Evolutionary conservation across 2,329 filamentous ascomycete species (phyloP).

Genomic region (Penicillium paneum): DNA sequence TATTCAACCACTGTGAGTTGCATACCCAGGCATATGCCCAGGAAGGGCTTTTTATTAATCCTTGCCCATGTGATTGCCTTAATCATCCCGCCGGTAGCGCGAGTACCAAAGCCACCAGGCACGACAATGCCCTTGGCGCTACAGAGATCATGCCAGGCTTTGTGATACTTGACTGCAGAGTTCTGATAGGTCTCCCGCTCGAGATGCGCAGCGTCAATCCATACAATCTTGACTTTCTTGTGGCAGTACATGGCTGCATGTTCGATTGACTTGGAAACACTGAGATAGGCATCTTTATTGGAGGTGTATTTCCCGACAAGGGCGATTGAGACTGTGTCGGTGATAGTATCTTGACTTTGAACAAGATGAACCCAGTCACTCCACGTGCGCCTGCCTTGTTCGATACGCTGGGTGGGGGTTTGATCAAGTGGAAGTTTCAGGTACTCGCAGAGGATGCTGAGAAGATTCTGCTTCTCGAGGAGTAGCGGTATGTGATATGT

Average conservation of each 20-base stretch:
- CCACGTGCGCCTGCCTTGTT: slow-evolving; percentile 70
- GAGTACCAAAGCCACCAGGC: slow-evolving; percentile 73
- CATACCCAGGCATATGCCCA: slow-evolving; percentile 90
- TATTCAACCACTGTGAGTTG: slow-evolving; percentile 90
- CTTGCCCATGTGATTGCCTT: slow-evolving; percentile 81
- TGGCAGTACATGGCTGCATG: slow-evolving; percentile 85
- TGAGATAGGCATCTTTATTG: slow-evolving; percentile 81
- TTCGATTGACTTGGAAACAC: slow-evolving; percentile 80
- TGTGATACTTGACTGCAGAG: slow-evolving; percentile 72
- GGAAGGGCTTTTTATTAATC: slow-evolving; percentile 72
- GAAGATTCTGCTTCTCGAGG: slow-evolving; percentile 74
- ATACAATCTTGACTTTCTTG: slow-evolving; percentile 74
- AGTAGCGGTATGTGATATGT: slow-evolving; percentile 96
- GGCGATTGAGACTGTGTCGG: slow-evolving; percentile 72
- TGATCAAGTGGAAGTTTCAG: slow-evolving; percentile 61
- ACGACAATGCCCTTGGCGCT: slow-evolving; percentile 56
- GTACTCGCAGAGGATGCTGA: slow-evolving; percentile 62
- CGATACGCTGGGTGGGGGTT: slow-evolving; percentile 53
- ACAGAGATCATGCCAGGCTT: slow-evolving; percentile 77
- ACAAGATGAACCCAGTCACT: slow-evolving; percentile 72
- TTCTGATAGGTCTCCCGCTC: slow-evolving; percentile 62
- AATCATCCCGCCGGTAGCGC: slow-evolving; percentile 90
- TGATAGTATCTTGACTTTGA: slow-evolving; percentile 61
- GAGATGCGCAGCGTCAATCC: slow-evolving; percentile 81
- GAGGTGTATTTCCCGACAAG: slow-evolving; percentile 90